phyloP scores from a whole-genome alignment of 352 stramenopile species.

The Phytophthora ramorum region DNA sequence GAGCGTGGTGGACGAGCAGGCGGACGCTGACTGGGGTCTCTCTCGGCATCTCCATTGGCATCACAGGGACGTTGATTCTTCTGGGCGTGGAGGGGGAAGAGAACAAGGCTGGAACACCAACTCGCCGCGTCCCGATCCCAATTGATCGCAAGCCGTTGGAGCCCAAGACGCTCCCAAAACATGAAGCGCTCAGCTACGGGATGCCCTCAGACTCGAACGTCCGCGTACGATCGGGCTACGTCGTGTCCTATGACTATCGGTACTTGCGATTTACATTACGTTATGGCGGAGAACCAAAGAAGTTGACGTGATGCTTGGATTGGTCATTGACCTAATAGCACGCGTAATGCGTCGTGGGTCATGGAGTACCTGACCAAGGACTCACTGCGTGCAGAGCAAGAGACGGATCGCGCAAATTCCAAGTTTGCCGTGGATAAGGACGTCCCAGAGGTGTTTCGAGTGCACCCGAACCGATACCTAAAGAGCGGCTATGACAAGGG shows the following conservation, averaged over 20 bases:
- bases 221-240: slow-evolving; percentile 78
- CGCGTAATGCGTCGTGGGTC: slow-evolving; percentile 87
- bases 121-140: slow-evolving; percentile 16
- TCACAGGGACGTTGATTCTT: slow-evolving; percentile 49
- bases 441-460: slow-evolving; percentile 82
- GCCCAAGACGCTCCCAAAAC: slow-evolving; percentile 32
- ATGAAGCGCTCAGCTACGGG: slow-evolving; percentile 81
- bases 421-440: slow-evolving; percentile 86
- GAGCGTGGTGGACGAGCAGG: slow-evolving; percentile 29
- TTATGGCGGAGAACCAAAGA: neutral
- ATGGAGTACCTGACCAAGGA: slow-evolving; percentile 84
- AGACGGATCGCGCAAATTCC: slow-evolving; percentile 84
- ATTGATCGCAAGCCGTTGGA: slow-evolving; percentile 18
- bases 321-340: slow-evolving; percentile 40
- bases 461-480: slow-evolving; percentile 88
- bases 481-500: slow-evolving; percentile 95
- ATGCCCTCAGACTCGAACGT: slow-evolving; percentile 74
- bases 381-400: slow-evolving; percentile 68
- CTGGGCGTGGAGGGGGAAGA: slow-evolving; percentile 42
- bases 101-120: neutral
- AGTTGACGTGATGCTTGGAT: neutral
- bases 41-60: slow-evolving; percentile 60
- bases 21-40: slow-evolving; percentile 52
- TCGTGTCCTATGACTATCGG: slow-evolving; percentile 88
- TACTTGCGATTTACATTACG: slow-evolving; percentile 19